Base-by-base conservation (phyloP, 139 green algal species). In the Micromonas pusilla region DNA sequence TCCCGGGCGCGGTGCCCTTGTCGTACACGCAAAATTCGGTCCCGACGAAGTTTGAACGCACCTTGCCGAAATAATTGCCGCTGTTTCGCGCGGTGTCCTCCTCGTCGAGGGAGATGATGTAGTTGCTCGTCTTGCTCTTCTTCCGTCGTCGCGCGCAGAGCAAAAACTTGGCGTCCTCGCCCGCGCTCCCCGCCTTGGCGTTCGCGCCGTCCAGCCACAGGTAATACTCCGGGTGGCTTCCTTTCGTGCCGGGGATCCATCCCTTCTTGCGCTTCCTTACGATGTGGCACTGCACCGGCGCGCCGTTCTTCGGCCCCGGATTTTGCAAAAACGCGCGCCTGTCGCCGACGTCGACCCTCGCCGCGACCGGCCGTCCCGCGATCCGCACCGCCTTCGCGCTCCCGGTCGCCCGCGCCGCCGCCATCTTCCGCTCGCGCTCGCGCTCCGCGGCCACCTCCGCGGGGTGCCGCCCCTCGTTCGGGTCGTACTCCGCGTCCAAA, bases 11-110 rank as follows among this genome's bases (percentile, higher is more conserved):
- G 45, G 9, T 57, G 45, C 91, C 90, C 5, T 76, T 80, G 81
- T 97, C 92, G 80, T 89, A 93, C 33, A 94, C 79, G 19, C 81
- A 86, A 85, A 98, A 98, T 78, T 96, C 88, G 20, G 94, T 98
- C 53, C 93, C 92, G 36, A 98, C 74, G 74, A 98, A 97, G 88
- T 97, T 98, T 73, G 88, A 82, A 1, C 89, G 84, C 16, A 98
- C 83, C 79, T 95, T 93, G 30, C 89, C 92, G 62, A 95, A 89
- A 79, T 86, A 94, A 30, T 83, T 81, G 19, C 62, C 74, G 72
- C 80, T 87, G 30, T 84, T 20, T 13, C 84, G 76, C 1, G 76
- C 74, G 9, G 91, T 77, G 80, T 91, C 85, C 0, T 88, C 83
- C 52, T 88, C 80, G 57, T 92, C 85, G 32, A 95, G 80, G 16